Percentiles rank a stretch among this genome's conserved stretches.
Evolutionary conservation across 208 protist species (phyloP).

Genomic region (Crithidia thermophila): DNA sequence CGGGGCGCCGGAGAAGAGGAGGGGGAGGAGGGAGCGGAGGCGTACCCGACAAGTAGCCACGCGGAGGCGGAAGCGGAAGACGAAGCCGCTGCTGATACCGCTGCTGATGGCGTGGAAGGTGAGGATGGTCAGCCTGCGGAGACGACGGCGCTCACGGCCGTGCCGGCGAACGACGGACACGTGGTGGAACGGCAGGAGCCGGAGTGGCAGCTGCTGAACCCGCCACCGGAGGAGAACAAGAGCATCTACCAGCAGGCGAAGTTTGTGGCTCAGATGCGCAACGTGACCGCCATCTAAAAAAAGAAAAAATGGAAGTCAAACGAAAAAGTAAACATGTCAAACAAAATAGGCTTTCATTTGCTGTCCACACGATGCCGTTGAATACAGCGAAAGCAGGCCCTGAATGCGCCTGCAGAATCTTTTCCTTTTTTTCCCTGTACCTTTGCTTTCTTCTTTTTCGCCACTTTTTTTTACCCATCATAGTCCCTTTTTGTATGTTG

Average conservation of each 20-base stretch:
- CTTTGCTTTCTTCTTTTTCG: conserved; percentile 1
- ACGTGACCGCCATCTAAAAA: conserved; percentile 25
- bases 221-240: conserved; percentile 21
- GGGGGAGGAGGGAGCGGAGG: not conserved
- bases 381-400: not conserved
- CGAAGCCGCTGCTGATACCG: not conserved
- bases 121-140: not conserved
- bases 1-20: no score
- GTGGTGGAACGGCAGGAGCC: conserved; percentile 26
- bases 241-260: conserved; percentile 35
- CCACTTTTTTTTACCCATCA: no score
- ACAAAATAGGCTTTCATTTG: no score
- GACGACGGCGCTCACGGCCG: conserved; percentile 2
- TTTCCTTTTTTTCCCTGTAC: not conserved
- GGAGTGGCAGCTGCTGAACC: conserved; percentile 31
- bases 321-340: not conserved
- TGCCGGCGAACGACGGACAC: conserved; percentile 6
- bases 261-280: conserved; percentile 40
- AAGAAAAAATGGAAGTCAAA: conserved; percentile 1
- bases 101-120: not conserved
- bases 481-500: no score
- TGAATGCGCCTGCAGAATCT: not conserved
- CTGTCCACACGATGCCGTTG: no score
- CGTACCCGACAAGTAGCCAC: not conserved
- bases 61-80: not conserved